Base-by-base conservation (phyloP, 2,329 filamentous ascomycete genomes). In the Exophiala sideris region DNA sequence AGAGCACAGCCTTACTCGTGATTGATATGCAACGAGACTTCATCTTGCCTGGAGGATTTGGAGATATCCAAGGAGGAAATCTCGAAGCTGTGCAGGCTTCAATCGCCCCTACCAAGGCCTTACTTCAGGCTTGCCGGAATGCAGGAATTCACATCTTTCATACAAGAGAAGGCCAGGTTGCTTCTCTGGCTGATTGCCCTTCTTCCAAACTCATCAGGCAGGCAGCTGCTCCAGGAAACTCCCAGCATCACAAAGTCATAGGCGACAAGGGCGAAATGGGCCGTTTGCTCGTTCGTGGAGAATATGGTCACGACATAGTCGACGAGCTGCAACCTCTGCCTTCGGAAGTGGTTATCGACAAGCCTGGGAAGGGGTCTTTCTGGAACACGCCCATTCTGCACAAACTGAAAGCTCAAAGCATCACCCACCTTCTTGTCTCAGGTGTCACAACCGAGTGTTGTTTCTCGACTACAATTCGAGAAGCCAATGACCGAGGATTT, bases 401-500 rank as follows among this genome's bases (percentile, higher is more conserved):
- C 52, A 70, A 73, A 18, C 67, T 85, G 44, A 72, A 81, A 55
- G 76, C 79, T 20, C 70, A 76, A 59, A 80, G 76, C 0, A 78
- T 84, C 51, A 84, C 80, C 2, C 80, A 84, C 65, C 66, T 84
- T 1, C 67, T 85, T 1, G 72, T 84, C 34, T 70, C 74, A n/a
- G 80, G 80, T 1, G 79, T 83, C 9, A 83, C 80, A 0, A 82
- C 79, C 1, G 80, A 83, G 61, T 80, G 79, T 59, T 83, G 80
- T 60, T 80, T 84, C 48, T 76, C 76, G 7, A 79, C 78, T 0
- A 81, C 79, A 0, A 70, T 80, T 2, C 70, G 80, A 35, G 81
- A 84, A 66, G 79, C 78, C 32, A 80, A 79, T 53, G 81, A 84
- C 61, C 75, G 82, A n/a, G 82, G 81, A 0, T 83, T 81, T 58